These are phyloP conservation scores for Dryas drummondii DNA, from an alignment of 306 rosid species.

Conservation along the genomic window DNA sequence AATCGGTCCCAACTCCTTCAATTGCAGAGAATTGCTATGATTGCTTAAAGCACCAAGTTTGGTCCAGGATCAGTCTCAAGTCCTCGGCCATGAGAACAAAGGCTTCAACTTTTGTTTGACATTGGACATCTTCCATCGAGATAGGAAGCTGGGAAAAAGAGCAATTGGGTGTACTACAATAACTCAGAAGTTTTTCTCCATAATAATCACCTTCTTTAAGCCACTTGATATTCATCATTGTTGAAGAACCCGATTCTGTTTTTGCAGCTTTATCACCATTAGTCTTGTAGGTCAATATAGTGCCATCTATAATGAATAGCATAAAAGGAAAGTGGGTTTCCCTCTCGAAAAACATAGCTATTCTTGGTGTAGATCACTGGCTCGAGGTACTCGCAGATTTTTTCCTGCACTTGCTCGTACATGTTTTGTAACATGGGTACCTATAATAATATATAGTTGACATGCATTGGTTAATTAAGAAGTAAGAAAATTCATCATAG, in stretches of 20 bases:
- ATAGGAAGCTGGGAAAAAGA: not conserved
- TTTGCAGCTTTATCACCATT: not conserved
- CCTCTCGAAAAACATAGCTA: not conserved
- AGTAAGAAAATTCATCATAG: too few species aligned
- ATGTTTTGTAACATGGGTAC: too few species aligned
- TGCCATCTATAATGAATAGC: constrained; percentile 10
- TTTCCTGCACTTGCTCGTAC: too few species aligned
- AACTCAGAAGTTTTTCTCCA: not conserved
- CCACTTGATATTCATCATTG: not conserved
- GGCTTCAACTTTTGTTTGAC: not conserved
- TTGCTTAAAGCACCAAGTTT: not conserved
- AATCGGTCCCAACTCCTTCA: too few species aligned
- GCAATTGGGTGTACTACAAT: too few species aligned
- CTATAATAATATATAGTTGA: too few species aligned
- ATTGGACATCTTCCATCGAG: not conserved
- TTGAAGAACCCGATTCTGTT: not conserved
- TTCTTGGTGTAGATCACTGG: not conserved
- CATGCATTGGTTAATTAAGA: not conserved
- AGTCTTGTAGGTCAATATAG: not conserved
- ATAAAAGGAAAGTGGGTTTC: not conserved
- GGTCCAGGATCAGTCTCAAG: not conserved
- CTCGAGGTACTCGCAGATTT: too few species aligned
- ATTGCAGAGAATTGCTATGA: too few species aligned
- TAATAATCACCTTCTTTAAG: not conserved
- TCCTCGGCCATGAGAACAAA: constrained; percentile 17